Evolutionary conservation across 441 rosid genomes (phyloP).

Genomic region (Croton laevigatus): DNA sequence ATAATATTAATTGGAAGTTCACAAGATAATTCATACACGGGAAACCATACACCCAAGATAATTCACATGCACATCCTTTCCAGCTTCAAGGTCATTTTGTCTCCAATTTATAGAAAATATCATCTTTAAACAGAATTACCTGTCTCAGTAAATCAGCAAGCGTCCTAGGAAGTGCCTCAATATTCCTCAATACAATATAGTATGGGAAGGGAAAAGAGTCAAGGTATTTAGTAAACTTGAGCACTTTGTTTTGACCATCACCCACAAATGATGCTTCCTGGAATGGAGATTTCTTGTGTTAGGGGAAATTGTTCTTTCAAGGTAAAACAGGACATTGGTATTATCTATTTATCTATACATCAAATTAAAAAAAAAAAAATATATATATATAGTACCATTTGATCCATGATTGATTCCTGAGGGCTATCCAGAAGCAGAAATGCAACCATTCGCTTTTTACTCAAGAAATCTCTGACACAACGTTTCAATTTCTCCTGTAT

Average conservation of each 20-base stretch:
- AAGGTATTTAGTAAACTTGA: constrained; percentile 54
- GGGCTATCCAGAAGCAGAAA: constrained; percentile 80
- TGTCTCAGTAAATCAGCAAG: constrained; percentile 91
- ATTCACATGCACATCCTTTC: too few species aligned
- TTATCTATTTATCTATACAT: not conserved
- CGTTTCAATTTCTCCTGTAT: constrained; percentile 66
- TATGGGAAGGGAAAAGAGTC: constrained; percentile 97
- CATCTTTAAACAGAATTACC: constrained; percentile 40
- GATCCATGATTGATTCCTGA: constrained; percentile 69
- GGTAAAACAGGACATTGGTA: not conserved
- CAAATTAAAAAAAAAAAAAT: constrained; percentile 8
- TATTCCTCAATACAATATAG: constrained; percentile 73
- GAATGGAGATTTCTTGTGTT: not conserved
- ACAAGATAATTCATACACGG: too few species aligned
- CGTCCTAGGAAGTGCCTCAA: constrained; percentile 83
- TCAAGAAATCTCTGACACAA: constrained; percentile 69
- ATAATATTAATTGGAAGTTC: not conserved
- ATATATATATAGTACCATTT: constrained; percentile 50
- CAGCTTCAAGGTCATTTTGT: not conserved
- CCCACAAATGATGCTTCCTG: constrained; percentile 56
- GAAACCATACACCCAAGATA: too few species aligned
- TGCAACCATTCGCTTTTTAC: constrained; percentile 90
- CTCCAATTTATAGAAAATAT: not conserved
- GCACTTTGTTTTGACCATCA: constrained; percentile 26
- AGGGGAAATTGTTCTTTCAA: not conserved